Evolutionary conservation across 495 filamentous ascomycete species (phyloP), one percentile per base, ranked within the genome.

Genomic region (Xylaria grammica): DNA sequence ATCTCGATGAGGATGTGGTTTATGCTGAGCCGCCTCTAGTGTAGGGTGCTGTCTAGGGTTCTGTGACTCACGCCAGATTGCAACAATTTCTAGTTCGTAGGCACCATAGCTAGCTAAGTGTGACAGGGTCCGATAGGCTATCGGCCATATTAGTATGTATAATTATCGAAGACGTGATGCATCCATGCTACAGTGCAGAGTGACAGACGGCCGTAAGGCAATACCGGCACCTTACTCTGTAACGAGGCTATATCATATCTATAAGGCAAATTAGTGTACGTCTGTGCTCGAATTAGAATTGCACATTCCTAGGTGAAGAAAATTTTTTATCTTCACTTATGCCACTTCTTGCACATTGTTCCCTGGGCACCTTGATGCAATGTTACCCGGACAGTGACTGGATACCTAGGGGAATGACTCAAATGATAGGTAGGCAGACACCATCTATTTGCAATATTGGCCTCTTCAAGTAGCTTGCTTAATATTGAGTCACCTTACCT

Each of bases 1-100:
- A 63, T 48, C 51, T 63, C 40, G 20, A 62, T 32, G 15, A 24
- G 11, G 24, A 48, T n/a, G 19, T 15, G 50, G 17, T 30, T 22
- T 53, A 32, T 38, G 38, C 34, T 24, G 27, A 63, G 51, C 20
- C 6, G 22, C 40, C 50, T 27, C 38, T 32, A 44, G 42, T 50
- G 29, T 22, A n/a, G n/a, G n/a, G n/a, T n/a, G n/a, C n/a, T n/a
- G n/a, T n/a, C n/a, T n/a, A n/a, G n/a, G n/a, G n/a, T 4, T 32
- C n/a, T 22, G 60, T 63, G 60, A 63, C 60, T 63, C 60, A 63
- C 30, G 24, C n/a, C 5, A 48, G 56, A 48, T 48, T 59, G 56
- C 15, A 17, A 24, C 27, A 59, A 59, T 59, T 34, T 48, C 56
- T 22, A 19, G 44, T 36, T 56, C 9, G 26, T 19, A 32, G 40